Conservation (phyloP, 768 basidiomycete species). For the Coprinellus aureogranulatus region DNA sequence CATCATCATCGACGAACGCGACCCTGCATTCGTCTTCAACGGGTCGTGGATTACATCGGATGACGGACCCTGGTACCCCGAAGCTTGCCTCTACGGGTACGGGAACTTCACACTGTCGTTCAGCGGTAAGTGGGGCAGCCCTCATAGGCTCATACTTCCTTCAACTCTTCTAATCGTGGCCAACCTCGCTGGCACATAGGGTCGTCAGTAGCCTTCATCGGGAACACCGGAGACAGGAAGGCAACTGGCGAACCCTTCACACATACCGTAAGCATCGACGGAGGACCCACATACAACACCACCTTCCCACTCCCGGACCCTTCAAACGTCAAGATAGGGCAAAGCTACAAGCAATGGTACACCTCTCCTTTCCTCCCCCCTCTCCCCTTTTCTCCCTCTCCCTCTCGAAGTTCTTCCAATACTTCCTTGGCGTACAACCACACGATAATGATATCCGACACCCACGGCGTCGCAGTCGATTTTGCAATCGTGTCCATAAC, state of each 20-base stretch:
- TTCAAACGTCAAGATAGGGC: background rate
- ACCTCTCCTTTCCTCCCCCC: background rate
- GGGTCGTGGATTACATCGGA: background rate
- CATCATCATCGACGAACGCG: background rate
- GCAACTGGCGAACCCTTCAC: background rate
- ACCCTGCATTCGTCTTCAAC: background rate
- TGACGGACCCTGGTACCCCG: background rate
- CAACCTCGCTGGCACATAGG: background rate
- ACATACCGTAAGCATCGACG: background rate
- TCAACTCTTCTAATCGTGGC: background rate
- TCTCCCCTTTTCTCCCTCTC: background rate
- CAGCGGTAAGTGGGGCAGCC: background rate
- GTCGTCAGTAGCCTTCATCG: conserved; percentile 1
- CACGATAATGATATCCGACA: background rate
- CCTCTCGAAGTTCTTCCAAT: background rate
- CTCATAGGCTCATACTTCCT: background rate
- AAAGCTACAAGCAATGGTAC: background rate
- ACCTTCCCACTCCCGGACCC: background rate
- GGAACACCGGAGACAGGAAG: background rate
- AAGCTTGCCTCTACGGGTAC: background rate
- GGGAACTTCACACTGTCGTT: background rate
- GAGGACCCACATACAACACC: background rate
- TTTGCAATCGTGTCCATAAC: background rate
- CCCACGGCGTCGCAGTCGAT: background rate
- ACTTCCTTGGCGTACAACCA: background rate